Conservation (phyloP, 768 basidiomycete species). For the Cyclocybe aegerita region DNA sequence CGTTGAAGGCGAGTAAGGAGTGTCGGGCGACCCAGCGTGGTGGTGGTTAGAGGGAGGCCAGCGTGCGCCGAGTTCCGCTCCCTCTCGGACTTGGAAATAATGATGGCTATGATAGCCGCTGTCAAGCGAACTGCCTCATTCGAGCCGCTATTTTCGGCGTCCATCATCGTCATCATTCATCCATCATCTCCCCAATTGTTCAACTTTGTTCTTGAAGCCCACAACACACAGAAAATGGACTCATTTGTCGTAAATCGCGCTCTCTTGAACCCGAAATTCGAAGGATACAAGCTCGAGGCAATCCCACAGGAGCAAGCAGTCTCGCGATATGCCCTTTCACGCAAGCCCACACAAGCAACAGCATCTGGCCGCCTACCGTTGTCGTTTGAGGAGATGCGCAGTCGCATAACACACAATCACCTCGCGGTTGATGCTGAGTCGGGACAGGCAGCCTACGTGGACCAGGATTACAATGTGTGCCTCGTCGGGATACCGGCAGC, state of each 20-base stretch:
- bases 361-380: slow-evolving; percentile 60
- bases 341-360: slow-evolving; percentile 60
- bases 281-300: slow-evolving; percentile 75
- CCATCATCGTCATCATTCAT: neutral
- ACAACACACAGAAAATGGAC: slow-evolving; percentile 19
- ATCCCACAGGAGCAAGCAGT: slow-evolving; percentile 58
- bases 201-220: too few relatives aligned
- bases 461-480: slow-evolving; percentile 60
- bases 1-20: slow-evolving; percentile 16
- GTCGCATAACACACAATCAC: slow-evolving; percentile 84
- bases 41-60: too few relatives aligned
- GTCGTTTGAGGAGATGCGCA: slow-evolving; percentile 80
- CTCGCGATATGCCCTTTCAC: slow-evolving; percentile 47
- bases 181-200: neutral
- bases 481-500: slow-evolving; percentile 45
- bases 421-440: slow-evolving; percentile 49
- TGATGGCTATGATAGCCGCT: too few relatives aligned
- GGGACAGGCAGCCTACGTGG: slow-evolving; percentile 63
- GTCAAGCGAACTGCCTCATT: neutral
- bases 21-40: slow-evolving; percentile 12
- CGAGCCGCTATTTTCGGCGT: too few relatives aligned
- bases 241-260: slow-evolving; percentile 45
- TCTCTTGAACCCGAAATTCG: slow-evolving; percentile 80
- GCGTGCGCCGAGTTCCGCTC: too few relatives aligned
- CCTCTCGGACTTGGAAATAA: too few relatives aligned